Percentiles rank a stretch among this genome's conserved stretches.
Conservation (phyloP, 2,329 filamentous ascomycete genomes). For the Plenodomus biglobosus region DNA sequence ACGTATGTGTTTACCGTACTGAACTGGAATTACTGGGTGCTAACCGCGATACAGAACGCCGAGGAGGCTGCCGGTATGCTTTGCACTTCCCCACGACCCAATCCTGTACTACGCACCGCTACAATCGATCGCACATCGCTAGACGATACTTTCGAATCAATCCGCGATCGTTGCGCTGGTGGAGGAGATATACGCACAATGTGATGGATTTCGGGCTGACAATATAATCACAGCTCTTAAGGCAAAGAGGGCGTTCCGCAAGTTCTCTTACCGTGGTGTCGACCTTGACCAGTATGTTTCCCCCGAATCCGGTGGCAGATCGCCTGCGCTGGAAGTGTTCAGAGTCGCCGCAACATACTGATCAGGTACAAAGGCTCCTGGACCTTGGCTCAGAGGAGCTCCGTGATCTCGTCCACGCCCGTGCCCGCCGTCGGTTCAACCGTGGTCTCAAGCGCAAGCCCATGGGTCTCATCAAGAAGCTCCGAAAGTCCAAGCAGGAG, state of each 20-base stretch:
- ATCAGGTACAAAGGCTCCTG: conserved; percentile 71
- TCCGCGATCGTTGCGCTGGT: neutral
- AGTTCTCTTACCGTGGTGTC: conserved; percentile 99
- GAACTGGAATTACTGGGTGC: conserved; percentile 1
- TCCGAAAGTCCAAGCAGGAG: conserved; percentile 75
- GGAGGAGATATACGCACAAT: conserved; percentile 1
- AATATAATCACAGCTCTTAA: conserved; percentile 73
- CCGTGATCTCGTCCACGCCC: conserved; percentile 98
- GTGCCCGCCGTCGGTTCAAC: conserved; percentile 98
- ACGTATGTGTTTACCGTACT: conserved; percentile 63
- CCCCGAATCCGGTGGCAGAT: conserved; percentile 6
- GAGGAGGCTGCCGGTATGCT: conserved; percentile 84
- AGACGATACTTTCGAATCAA: conserved; percentile 3
- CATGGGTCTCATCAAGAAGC: conserved; percentile 99
- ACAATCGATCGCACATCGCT: conserved; percentile 11
- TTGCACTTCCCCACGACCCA: conserved; percentile 12
- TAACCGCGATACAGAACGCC: conserved; percentile 67
- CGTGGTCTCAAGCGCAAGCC: conserved; percentile 99
- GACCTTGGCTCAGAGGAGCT: conserved; percentile 98
- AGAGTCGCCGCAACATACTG: conserved; percentile 16
- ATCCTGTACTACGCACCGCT: conserved; percentile 2
- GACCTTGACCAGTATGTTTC: conserved; percentile 96
- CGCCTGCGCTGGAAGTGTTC: conserved; percentile 1
- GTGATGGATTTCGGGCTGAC: conserved; percentile 30
- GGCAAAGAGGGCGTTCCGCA: conserved; percentile 99